Evolutionary conservation across 78 protist species (phyloP).

Genomic region (Paratrimastix pyriformis): DNA sequence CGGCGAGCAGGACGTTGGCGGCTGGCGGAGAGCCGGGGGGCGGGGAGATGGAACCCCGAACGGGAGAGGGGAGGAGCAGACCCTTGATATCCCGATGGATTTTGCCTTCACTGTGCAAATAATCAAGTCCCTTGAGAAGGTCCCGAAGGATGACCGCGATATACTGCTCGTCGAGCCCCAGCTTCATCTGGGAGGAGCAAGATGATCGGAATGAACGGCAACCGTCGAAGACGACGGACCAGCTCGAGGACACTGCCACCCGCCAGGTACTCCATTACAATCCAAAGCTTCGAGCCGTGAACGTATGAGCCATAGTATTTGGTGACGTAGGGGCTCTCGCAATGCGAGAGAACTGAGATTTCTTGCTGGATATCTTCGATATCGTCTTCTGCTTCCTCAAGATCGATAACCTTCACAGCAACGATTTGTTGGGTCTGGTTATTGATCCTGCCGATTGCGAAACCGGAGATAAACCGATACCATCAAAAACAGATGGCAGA

Average conservation of each 20-base stretch:
- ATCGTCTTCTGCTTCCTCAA: conserved; percentile 89
- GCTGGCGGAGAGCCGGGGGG: conserved; percentile 32
- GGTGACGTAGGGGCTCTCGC: conserved; percentile 64
- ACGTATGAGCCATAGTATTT: conserved; percentile 62
- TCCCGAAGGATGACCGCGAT: conserved; percentile 80
- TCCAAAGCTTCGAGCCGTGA: conserved; percentile 73
- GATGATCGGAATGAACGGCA: background rate
- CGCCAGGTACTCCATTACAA: conserved; percentile 85
- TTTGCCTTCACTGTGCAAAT: conserved; percentile 76
- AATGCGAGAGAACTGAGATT: conserved; percentile 57
- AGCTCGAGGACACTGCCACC: conserved; percentile 85
- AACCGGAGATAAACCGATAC: background rate
- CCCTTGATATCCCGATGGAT: conserved; percentile 95
- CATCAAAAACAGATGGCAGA: background rate
- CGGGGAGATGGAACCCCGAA: background rate
- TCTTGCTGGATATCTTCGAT: conserved; percentile 87
- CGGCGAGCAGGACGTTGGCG: conserved; percentile 76
- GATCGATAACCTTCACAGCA: conserved; percentile 85
- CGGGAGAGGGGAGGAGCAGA: background rate
- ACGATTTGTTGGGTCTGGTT: conserved; percentile 53
- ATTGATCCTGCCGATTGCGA: conserved; percentile 26
- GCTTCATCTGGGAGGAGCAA: conserved; percentile 37
- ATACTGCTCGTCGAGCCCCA: conserved; percentile 61
- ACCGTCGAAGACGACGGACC: conserved; percentile 20
- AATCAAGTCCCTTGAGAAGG: conserved; percentile 65